Conservation (phyloP, 2,329 filamentous ascomycete genomes). For the Stachybotrys chlorohalonatus region DNA sequence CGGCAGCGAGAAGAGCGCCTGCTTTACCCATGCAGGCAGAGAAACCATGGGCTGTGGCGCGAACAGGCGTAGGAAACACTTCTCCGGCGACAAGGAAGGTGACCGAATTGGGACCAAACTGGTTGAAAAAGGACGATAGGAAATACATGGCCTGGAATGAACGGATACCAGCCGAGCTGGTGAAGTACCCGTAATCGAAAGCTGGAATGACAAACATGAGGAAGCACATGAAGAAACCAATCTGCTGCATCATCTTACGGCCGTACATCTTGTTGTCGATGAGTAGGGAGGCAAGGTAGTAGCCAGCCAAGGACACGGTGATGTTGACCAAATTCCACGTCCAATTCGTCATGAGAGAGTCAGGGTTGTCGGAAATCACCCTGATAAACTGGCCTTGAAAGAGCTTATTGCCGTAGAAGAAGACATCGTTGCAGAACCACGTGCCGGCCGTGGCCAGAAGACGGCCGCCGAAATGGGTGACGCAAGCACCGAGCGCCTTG, state of each 20-base stretch:
- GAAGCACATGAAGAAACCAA: constrained; percentile 90
- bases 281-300: constrained; percentile 80
- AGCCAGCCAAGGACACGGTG: constrained; percentile 74
- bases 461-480: constrained; percentile 77
- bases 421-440: constrained; percentile 96
- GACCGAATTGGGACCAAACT: constrained; percentile 93
- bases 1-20: constrained; percentile 75
- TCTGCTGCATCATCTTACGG: constrained; percentile 90
- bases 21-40: constrained; percentile 86
- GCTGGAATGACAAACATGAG: constrained; percentile 87
- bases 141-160: constrained; percentile 99
- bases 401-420: constrained; percentile 99
- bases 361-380: constrained; percentile 61
- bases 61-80: constrained; percentile 90
- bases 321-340: constrained; percentile 90
- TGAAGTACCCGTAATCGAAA: constrained; percentile 83
- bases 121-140: constrained; percentile 96
- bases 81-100: constrained; percentile 95
- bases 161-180: constrained; percentile 58
- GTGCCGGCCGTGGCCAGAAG: constrained; percentile 76
- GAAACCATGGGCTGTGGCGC: constrained; percentile 89
- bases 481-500: constrained; percentile 69
- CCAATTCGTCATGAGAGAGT: constrained; percentile 78
- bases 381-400: constrained; percentile 88
- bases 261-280: constrained; percentile 97